Conservation (phyloP, 2,329 filamentous ascomycete genomes). For the Sclerotinia borealis region DNA sequence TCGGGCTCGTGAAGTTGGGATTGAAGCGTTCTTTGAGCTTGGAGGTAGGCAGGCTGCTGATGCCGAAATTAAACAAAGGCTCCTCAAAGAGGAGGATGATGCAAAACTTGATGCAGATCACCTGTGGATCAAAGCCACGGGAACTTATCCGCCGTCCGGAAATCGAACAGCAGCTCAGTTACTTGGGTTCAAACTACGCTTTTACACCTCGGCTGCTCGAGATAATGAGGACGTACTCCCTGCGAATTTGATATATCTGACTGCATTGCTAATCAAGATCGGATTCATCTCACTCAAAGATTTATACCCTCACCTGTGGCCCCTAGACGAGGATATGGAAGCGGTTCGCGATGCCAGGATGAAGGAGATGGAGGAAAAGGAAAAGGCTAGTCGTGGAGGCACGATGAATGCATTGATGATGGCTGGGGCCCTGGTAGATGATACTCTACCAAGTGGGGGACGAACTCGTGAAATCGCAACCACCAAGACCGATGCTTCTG, state of each 20-base stretch:
- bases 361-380: slow-evolving; percentile 73
- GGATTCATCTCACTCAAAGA: slow-evolving; percentile 92
- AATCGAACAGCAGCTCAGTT: slow-evolving; percentile 91
- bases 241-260: slow-evolving; percentile 86
- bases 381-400: slow-evolving; percentile 61
- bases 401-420: slow-evolving; percentile 77
- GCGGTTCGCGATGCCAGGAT: slow-evolving; percentile 61
- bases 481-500: slow-evolving; percentile 44
- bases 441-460: slow-evolving; percentile 50
- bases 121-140: slow-evolving; percentile 75
- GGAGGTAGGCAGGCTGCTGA: slow-evolving; percentile 64
- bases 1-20: slow-evolving; percentile 65
- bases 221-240: slow-evolving; percentile 72
- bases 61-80: slow-evolving; percentile 43
- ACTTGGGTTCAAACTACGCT: slow-evolving; percentile 93
- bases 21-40: slow-evolving; percentile 85
- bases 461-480: slow-evolving; percentile 44
- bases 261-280: slow-evolving; percentile 90
- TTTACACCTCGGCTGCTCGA: slow-evolving; percentile 78
- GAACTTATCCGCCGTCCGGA: slow-evolving; percentile 74
- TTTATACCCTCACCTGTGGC: slow-evolving; percentile 87
- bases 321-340: slow-evolving; percentile 77
- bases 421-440: slow-evolving; percentile 82
- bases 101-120: slow-evolving; percentile 48
- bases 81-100: slow-evolving; percentile 36